Percentiles rank a stretch among this genome's conserved stretches.
These are phyloP conservation scores for Moricandia arvensis DNA, from an alignment of 345 rosid genomes.

Conservation along the genomic window DNA sequence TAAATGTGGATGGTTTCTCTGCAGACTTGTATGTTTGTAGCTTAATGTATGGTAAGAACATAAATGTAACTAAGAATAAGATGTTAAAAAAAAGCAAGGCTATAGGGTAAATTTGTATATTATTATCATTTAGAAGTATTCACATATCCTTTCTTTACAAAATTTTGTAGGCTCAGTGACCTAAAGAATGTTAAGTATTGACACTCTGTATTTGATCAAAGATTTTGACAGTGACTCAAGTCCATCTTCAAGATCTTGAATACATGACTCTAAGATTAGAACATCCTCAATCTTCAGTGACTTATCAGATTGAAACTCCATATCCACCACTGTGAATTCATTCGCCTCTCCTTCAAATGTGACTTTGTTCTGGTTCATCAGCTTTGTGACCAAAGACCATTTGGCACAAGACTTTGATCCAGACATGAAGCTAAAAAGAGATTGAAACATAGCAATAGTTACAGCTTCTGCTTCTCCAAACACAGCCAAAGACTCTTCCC, in stretches of 20 bases:
- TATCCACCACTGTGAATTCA: slow-evolving; percentile 39
- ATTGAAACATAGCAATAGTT: slow-evolving; percentile 35
- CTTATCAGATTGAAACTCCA: slow-evolving; percentile 22
- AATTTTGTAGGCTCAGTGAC: neutral
- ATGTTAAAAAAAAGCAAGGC: neutral
- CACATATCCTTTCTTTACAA: neutral
- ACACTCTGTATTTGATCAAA: slow-evolving; percentile 40
- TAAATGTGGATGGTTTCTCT: neutral
- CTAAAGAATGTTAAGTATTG: slow-evolving; percentile 41
- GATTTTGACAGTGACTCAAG: slow-evolving; percentile 38
- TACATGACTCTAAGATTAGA: slow-evolving; percentile 33
- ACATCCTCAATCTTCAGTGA: slow-evolving; percentile 14
- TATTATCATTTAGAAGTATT: neutral
- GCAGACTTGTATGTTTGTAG: neutral
- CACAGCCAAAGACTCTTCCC: slow-evolving; percentile 15
- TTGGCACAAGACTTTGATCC: slow-evolving; percentile 30
- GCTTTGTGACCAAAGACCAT: slow-evolving; percentile 45
- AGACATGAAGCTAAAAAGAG: slow-evolving; percentile 41
- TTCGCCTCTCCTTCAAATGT: slow-evolving; percentile 28
- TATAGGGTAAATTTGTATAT: neutral
- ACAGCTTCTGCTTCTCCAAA: slow-evolving; percentile 40
- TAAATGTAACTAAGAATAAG: neutral
- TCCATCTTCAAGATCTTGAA: slow-evolving; percentile 49
- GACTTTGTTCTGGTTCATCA: slow-evolving; percentile 34
- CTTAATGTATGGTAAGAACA: neutral